These are phyloP conservation scores for Eudorina sp. DNA, from an alignment of 139 green algal species.

Conservation along the genomic window DNA sequence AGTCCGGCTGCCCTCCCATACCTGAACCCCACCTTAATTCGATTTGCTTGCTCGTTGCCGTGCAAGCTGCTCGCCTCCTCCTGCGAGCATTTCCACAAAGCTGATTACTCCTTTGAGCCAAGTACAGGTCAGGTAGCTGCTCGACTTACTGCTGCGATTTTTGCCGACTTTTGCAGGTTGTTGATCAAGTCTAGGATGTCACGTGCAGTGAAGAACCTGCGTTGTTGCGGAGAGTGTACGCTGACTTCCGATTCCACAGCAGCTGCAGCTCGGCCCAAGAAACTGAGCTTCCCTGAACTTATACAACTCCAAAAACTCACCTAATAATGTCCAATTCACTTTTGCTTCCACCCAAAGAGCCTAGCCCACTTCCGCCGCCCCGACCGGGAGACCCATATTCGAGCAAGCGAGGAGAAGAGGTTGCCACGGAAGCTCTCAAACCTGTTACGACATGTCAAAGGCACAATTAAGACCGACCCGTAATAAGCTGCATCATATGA, in stretches of 20 bases:
- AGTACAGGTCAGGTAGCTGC: not conserved
- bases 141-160: not conserved
- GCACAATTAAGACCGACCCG: no score
- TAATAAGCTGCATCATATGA: not conserved
- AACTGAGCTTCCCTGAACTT: no score
- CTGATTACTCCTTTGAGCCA: not conserved
- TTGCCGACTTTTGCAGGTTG: conserved; percentile 5
- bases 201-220: conserved; percentile 34
- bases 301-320: not conserved
- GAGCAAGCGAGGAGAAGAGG: not conserved
- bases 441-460: not conserved
- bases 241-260: not conserved
- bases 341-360: not conserved
- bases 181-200: conserved; percentile 25
- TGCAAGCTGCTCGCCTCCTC: conserved; percentile 1
- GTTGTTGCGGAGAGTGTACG: no score
- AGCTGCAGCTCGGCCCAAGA: no score
- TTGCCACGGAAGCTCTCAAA: not conserved
- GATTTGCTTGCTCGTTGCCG: conserved; percentile 22
- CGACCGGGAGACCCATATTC: not conserved
- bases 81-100: not conserved
- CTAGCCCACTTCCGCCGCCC: conserved; percentile 5
- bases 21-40: conserved; percentile 9
- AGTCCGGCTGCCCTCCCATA: not conserved
- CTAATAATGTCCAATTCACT: not conserved